Evolutionary conservation across 306 rosid species (phyloP), one percentile per base, ranked within the genome.

Genomic region (Gastrolobium villosum): DNA sequence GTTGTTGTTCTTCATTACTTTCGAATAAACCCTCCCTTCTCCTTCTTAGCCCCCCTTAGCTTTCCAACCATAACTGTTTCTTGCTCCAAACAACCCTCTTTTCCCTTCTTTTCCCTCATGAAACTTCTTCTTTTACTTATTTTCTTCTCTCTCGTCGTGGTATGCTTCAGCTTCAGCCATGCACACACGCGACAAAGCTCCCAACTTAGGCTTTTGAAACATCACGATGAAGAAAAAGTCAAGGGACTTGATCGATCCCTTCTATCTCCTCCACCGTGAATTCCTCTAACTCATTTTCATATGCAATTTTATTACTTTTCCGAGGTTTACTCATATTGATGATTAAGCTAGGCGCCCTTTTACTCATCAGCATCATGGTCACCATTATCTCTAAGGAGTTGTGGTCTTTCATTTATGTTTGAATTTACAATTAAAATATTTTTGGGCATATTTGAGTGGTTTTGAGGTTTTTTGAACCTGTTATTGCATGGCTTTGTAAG

Each of bases 251-350:
- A 73, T 77, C 85, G 97, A 72, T 84, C 89, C 59, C 86, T 90
- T 40, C 74, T 89, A 36, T 85, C 96, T 10, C 26, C 81, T 59
- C 57, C 91, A 34, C 72, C 79, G 95, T 91, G 28, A 79, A 86
- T 81, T 79, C 39, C 35, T 43, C 2, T 5, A 11, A 15, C 57
- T 39, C 46, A 5, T 43, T 15, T 40, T 11, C 5, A 7, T 20
- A 35, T 36, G 10, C 3, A 45, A 59, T 1, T 50, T 54, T 11
- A 40, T 55, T 31, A 31, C 7, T 10, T 63, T 10, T 59, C 6
- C 1, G 7, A 20, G 3, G 11, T 28, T n/a, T 41, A 7, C 31
- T 70, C 45, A 8, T 70, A 70, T 14, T 43, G 43, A 5, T 44
- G 20, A 31, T 57, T 44, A n/a, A 43, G 67, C n/a, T 10, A 59